Evolutionary conservation across 2,329 filamentous ascomycete genomes (phyloP).

Genomic region (Aspergillus pseudoglaucus): DNA sequence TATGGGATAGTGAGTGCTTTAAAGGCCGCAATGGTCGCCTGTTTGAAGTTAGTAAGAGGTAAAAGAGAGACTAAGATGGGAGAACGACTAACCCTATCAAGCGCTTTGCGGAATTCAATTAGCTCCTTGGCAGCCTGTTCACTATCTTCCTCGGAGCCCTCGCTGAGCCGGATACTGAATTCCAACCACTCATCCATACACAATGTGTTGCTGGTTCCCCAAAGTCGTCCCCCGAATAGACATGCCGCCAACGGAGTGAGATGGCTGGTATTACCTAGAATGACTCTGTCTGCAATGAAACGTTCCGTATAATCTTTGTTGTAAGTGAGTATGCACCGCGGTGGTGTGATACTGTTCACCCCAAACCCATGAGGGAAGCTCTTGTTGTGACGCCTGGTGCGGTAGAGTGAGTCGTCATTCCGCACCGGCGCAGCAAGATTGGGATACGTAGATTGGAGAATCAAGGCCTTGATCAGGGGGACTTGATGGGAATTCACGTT

Average conservation of each 20-base stretch:
- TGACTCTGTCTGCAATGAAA: constrained; percentile 9
- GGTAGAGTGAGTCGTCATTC: constrained; percentile 3
- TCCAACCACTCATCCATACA: constrained; percentile 32
- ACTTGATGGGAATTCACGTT: constrained; percentile 42
- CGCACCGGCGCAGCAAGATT: constrained; percentile 34
- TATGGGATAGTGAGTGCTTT: neutral
- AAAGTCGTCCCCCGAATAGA: constrained; percentile 20
- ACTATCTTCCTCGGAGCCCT: neutral
- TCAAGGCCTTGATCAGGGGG: constrained; percentile 42
- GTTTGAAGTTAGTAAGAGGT: constrained; percentile 9
- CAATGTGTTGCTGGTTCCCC: constrained; percentile 13
- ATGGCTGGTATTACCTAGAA: constrained; percentile 26
- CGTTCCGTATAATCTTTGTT: neutral
- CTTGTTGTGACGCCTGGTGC: constrained; percentile 13
- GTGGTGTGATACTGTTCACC: neutral
- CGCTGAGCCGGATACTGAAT: constrained; percentile 17
- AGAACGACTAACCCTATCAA: constrained; percentile 20
- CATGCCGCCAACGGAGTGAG: constrained; percentile 19
- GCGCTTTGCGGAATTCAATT: constrained; percentile 29
- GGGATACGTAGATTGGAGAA: constrained; percentile 40
- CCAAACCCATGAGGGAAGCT: neutral
- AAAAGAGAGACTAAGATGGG: neutral
- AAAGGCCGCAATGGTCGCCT: neutral
- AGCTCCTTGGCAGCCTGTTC: constrained; percentile 18
- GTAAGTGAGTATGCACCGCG: constrained; percentile 6